Conservation (phyloP, 805 yeast genomes). For the Hanseniaspora thailandica region DNA sequence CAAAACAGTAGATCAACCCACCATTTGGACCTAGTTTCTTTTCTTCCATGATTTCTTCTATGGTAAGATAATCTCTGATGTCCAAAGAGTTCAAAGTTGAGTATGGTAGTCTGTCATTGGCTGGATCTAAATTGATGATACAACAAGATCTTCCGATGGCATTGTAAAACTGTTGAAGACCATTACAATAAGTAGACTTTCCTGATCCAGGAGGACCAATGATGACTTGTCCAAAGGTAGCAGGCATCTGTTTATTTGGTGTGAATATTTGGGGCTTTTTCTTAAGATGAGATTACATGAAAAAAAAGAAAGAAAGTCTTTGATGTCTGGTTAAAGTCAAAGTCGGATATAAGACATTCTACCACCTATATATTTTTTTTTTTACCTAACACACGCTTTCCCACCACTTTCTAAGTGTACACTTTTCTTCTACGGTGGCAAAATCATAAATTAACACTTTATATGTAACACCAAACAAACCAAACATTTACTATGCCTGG, state of each 20-base stretch:
- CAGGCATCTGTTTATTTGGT: slow-evolving; percentile 30
- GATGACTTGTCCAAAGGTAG: slow-evolving; percentile 68
- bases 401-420: background rate
- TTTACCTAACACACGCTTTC: background rate
- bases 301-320: background rate
- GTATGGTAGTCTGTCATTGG: slow-evolving; percentile 61
- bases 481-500: background rate
- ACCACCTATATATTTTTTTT: too few species aligned
- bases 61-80: slow-evolving; percentile 60
- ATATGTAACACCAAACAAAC: background rate
- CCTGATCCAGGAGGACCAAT: slow-evolving; percentile 99
- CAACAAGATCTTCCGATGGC: slow-evolving; percentile 86
- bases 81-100: slow-evolving; percentile 54
- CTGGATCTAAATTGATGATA: slow-evolving; percentile 86
- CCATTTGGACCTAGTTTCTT: slow-evolving; percentile 75
- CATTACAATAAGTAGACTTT: slow-evolving; percentile 87
- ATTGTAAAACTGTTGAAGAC: slow-evolving; percentile 80
- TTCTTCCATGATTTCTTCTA: slow-evolving; percentile 69
- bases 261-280: background rate
- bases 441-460: background rate
- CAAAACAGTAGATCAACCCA: slow-evolving; percentile 80
- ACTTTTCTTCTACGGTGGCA: background rate
- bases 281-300: background rate
- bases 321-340: background rate
- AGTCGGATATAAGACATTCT: background rate